Percentiles rank a stretch among this genome's conserved stretches.
These are phyloP conservation scores for Albophoma yamanashiensis DNA, from an alignment of 2,329 filamentous ascomycete genomes.

Conservation along the genomic window DNA sequence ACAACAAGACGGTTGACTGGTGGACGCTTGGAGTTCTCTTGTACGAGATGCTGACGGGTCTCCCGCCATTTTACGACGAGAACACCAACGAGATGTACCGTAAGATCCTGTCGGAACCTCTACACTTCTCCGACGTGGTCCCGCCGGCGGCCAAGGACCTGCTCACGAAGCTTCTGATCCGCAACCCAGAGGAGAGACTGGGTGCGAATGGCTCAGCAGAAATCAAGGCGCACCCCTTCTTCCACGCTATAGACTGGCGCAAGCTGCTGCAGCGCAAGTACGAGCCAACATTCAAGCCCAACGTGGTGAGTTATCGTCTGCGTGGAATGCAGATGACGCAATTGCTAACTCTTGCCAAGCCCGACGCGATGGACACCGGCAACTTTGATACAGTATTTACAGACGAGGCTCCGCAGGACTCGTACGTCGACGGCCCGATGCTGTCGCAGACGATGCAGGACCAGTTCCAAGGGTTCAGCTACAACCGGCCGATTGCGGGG, in stretches of 20 bases:
- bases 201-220: constrained; percentile 91
- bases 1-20: constrained; percentile 98
- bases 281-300: constrained; percentile 95
- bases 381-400: constrained; percentile 96
- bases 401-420: constrained; percentile 78
- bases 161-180: constrained; percentile 80
- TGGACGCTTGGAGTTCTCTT: constrained; percentile 96
- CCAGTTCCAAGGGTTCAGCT: constrained; percentile 93
- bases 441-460: constrained; percentile 95
- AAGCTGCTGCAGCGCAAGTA: constrained; percentile 97
- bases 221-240: constrained; percentile 98
- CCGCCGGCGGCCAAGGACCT: constrained; percentile 90
- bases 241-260: constrained; percentile 97
- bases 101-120: constrained; percentile 92
- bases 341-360: constrained; percentile 26
- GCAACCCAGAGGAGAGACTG: constrained; percentile 79
- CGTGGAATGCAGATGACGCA: neutral
- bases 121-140: constrained; percentile 93
- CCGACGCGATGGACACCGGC: constrained; percentile 77
- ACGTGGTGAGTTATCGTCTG: constrained; percentile 62
- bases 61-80: constrained; percentile 97
- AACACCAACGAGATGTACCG: constrained; percentile 99
- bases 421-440: constrained; percentile 81
- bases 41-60: constrained; percentile 96
- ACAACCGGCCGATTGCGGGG: constrained; percentile 90